Conservation (phyloP, 2,329 filamentous ascomycete genomes). For the Aspergillus ruber region DNA sequence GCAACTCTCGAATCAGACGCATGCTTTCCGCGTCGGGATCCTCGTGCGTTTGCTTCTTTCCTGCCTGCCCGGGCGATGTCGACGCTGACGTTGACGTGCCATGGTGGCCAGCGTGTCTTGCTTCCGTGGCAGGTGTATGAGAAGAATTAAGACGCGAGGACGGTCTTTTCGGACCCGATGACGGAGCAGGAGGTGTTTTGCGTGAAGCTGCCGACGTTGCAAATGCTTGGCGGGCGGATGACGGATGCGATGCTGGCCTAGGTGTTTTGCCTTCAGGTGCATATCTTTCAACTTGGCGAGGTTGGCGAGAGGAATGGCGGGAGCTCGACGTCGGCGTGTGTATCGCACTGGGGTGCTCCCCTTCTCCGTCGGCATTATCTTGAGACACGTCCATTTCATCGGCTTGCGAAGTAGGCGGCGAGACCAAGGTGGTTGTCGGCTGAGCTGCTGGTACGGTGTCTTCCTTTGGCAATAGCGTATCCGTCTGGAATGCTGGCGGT, state of each 20-base stretch:
- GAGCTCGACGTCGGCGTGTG: constrained; percentile 37
- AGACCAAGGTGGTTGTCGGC: constrained; percentile 35
- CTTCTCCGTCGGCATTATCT: constrained; percentile 26
- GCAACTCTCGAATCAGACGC: constrained; percentile 39
- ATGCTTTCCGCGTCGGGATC: constrained; percentile 38
- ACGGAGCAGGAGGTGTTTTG: constrained; percentile 23
- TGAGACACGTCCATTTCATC: constrained; percentile 34
- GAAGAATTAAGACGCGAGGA: constrained; percentile 33
- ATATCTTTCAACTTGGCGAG: constrained; percentile 36
- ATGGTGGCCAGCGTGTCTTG: constrained; percentile 19
- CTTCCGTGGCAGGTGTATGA: constrained; percentile 32
- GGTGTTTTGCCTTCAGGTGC: constrained; percentile 26
- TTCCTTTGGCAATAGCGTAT: constrained; percentile 25
- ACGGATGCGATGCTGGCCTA: constrained; percentile 18
- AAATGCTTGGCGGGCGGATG: constrained; percentile 17
- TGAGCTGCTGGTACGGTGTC: constrained; percentile 21
- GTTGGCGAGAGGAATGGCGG: constrained; percentile 40
- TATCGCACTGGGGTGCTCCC: constrained; percentile 20
- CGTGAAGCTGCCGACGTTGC: constrained; percentile 12
- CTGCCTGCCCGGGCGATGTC: constrained; percentile 17
- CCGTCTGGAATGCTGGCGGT: constrained; percentile 30
- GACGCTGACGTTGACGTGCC: neutral
- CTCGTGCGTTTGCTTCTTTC: constrained; percentile 23
- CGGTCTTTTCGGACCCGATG: constrained; percentile 23
- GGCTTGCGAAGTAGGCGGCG: constrained; percentile 39